A percentile compares a stretch with the other conserved stretches of the same genome.
phyloP scores from a whole-genome alignment of 2,329 filamentous ascomycete species.

The Coniochaeta hoffmannii region DNA sequence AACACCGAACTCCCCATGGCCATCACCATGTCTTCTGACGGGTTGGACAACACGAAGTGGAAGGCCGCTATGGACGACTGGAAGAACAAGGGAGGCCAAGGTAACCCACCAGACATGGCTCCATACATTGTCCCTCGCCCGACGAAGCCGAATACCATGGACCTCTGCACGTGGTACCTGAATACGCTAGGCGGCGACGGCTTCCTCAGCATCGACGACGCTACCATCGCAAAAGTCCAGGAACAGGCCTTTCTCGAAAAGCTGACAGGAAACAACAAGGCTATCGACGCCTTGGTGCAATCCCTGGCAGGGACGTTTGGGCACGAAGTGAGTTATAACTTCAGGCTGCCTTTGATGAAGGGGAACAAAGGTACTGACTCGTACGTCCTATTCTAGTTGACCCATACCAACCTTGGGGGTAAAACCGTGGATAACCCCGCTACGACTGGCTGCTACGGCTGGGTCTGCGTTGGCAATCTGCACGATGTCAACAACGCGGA shows the following conservation, averaged over 20 bases:
- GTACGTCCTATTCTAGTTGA: not conserved
- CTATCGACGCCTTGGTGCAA: not conserved
- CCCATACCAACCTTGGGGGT: not conserved
- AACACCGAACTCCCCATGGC: not conserved
- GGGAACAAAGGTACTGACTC: not conserved
- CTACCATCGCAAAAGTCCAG: not conserved
- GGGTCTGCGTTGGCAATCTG: not conserved
- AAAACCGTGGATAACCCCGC: not conserved
- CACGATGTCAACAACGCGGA: not conserved
- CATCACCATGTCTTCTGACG: no score
- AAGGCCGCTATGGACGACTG: not conserved
- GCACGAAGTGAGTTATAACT: not conserved
- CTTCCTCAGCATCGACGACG: not conserved
- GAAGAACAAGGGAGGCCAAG: not conserved
- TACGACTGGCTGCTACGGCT: not conserved
- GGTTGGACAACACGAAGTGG: no score
- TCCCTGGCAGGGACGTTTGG: not conserved
- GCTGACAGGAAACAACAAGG: not conserved
- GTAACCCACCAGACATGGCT: not conserved
- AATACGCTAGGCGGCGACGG: no score
- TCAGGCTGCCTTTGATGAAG: no score
- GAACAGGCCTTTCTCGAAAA: not conserved
- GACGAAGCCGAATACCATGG: not conserved
- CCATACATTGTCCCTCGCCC: no score
- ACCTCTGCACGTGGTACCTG: not conserved